Evolutionary conservation across 192 early-diverging fungal species (phyloP), one percentile per base, ranked within the genome.

Genomic region (Hyaloraphidium curvatum): DNA sequence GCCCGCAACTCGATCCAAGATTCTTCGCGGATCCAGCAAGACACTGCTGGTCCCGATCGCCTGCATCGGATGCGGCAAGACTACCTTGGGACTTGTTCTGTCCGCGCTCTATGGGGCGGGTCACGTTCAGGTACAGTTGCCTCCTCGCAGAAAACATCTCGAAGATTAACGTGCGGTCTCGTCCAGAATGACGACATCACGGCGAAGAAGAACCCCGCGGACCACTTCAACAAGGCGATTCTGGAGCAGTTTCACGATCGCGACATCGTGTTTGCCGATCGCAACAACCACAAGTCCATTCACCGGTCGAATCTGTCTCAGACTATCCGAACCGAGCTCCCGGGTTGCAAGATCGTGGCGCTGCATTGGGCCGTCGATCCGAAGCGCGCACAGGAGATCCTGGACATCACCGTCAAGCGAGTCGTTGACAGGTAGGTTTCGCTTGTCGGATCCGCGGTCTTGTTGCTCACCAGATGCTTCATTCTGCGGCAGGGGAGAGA

Each of bases 41-140:
- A 68, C 66, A 1, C 54, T 77, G 2, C 31, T 77, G 11, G 50
- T 93, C 40, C 87, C 90, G 2, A 69, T 91, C 48, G 87, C 77
- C 11, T 74, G 78, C 16, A 75, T 87, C 37, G 88, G 82, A 21
- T 83, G 73, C 43, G 90, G 90, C 39, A 86, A 78, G 55, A 79
- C 81, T 0, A 78, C 77, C 0, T 50, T 83, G 22, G 58, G 69
- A 22, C 39, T 73, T 41, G 74, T 74, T 0, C 62, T 83, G 3
- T 52, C 68, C 0, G 62, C 65, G 55, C 55, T 83, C 39, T 80
- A 80, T 60, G 71, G 70, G 1, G 73, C 84, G 62, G 76, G 64
- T n/a, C 83, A 87, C 58, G 65, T 89, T 22, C 86, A 89, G 43
- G 43, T 48, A 25, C 14, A 25, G 14, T 19, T 48, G 5, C 23